These are phyloP conservation scores for Penstemon eatonii DNA, from an alignment of 257 asterid genomes.

Conservation along the genomic window DNA sequence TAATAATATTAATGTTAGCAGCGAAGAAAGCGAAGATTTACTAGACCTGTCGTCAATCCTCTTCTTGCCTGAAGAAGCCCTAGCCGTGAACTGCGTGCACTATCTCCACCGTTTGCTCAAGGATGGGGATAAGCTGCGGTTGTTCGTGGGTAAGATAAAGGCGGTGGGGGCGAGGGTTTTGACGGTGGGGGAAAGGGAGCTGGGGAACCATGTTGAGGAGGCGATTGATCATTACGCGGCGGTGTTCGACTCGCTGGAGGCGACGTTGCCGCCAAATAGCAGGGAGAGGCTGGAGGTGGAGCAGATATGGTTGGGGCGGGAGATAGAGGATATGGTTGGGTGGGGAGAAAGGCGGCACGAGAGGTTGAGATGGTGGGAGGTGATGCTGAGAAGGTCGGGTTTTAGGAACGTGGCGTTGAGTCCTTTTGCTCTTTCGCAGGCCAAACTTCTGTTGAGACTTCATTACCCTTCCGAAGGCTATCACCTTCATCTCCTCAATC, in stretches of 20 bases:
- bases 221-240: conserved; percentile 87
- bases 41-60: conserved; percentile 25
- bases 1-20: conserved; percentile 2
- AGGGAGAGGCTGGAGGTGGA: conserved; percentile 75
- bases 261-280: conserved; percentile 85
- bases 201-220: conserved; percentile 30
- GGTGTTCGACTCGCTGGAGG: conserved; percentile 85
- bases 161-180: conserved; percentile 63
- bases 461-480: conserved; percentile 98
- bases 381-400: conserved; percentile 60
- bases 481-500: conserved; percentile 58
- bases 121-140: conserved; percentile 59
- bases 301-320: conserved; percentile 82
- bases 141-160: conserved; percentile 63
- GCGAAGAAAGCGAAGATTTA: too few species aligned
- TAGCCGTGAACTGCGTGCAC: conserved; percentile 84
- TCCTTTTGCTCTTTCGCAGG: conserved; percentile 83
- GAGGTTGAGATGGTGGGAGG: conserved; percentile 78
- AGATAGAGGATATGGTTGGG: conserved; percentile 71
- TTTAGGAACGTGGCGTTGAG: conserved; percentile 68
- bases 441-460: conserved; percentile 74
- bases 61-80: conserved; percentile 66
- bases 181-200: conserved; percentile 74
- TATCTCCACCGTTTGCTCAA: conserved; percentile 66
- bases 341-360: conserved; percentile 72